A percentile compares a stretch with the other conserved stretches of the same genome.
Evolutionary conservation across 2,329 filamentous ascomycete species (phyloP).

Genomic region (Xylariaceae sp.): DNA sequence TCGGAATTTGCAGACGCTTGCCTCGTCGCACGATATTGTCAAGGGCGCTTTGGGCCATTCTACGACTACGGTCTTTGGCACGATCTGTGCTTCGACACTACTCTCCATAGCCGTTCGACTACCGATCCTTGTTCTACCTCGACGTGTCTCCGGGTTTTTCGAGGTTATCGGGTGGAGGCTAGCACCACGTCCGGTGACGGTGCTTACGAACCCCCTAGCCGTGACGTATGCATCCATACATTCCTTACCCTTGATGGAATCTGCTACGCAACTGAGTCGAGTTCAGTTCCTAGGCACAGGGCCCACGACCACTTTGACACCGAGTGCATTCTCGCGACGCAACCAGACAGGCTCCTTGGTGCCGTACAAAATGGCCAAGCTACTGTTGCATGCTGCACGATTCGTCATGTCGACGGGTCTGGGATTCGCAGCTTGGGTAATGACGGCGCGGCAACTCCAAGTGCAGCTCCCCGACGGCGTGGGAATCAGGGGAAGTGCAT

Average conservation of each 20-base stretch:
- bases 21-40: conserved; percentile 76
- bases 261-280: conserved; percentile 73
- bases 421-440: conserved; percentile 95
- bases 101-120: conserved; percentile 75
- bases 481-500: conserved; percentile 71
- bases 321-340: conserved; percentile 44
- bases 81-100: conserved; percentile 82
- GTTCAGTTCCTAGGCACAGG: conserved; percentile 74
- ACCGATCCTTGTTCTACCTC: conserved; percentile 77
- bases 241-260: conserved; percentile 71
- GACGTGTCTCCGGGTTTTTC: conserved; percentile 58
- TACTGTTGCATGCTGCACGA: conserved; percentile 83
- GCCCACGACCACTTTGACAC: conserved; percentile 67
- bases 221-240: conserved; percentile 93
- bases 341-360: conserved; percentile 54
- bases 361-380: conserved; percentile 84
- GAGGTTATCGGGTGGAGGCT: conserved; percentile 72
- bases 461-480: conserved; percentile 51
- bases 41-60: conserved; percentile 77
- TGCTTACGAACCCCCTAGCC: conserved; percentile 84
- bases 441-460: conserved; percentile 73
- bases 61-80: conserved; percentile 81
- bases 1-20: conserved; percentile 71
- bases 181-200: conserved; percentile 77
- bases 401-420: conserved; percentile 87